Evolutionary conservation across 2,329 filamentous ascomycete species (phyloP), one percentile per base, ranked within the genome.

Genomic region (Epicoccum nigrum): DNA sequence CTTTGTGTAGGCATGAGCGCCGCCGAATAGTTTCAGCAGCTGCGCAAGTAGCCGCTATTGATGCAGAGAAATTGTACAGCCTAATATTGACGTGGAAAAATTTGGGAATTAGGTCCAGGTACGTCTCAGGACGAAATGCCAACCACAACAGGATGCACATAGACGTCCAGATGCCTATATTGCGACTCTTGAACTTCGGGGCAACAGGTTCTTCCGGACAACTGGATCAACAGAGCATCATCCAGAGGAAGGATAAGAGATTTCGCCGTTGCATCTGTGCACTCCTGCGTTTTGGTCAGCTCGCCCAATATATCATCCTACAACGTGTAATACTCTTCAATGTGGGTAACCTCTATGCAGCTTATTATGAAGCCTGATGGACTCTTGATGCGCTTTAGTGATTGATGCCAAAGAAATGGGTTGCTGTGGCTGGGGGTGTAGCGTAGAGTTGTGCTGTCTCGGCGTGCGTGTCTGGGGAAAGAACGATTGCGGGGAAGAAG

Each of bases 1-100:
- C 60, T 34, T 59, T 65, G 60, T 25, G 58, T 40, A 63, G 65
- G 62, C 67, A 69, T 69, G 51, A 55, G 58, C 44, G 35, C 51
- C 51, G 34, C 35, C 28, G 33, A 35, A 11, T 31, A 33, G 33
- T 33, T 28, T 37, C 21, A 21, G 15, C 9, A 32, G 28, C n/a
- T 38, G 15, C 23, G 8, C 21, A 39, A 21, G 20, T 47, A 21
- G 21, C 33, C 32, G 28, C 32, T 33, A 12, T 28, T 25, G 21
- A 35, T 15, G 13, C 33, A 40, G 25, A 13, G 30, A 15, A 28
- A 15, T 23, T 28, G 32, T 27, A 28, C 32, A 34, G 16, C 28
- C 15, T 33, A 15, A 4, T 30, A 21, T 3, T 21, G 39, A 27
- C 17, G 28, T 44, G n/a, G 17, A 17, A 11, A 33, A 40, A 19